These are phyloP conservation scores for Claviceps pazoutovae DNA, from an alignment of 2,329 filamentous ascomycete species.

Conservation along the genomic window DNA sequence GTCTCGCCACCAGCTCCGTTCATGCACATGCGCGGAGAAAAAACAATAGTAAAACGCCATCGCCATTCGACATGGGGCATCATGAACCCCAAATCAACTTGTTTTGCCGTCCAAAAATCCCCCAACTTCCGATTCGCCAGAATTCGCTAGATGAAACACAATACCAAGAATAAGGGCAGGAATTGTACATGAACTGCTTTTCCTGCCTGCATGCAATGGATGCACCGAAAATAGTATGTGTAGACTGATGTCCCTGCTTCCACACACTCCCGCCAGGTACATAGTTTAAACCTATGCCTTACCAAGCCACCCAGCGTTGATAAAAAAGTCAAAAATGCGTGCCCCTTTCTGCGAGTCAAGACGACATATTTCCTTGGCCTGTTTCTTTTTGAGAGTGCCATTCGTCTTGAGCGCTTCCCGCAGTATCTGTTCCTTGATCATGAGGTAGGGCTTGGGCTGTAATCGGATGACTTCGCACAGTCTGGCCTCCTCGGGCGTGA, in stretches of 20 bases:
- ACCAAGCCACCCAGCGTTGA: conserved; percentile 81
- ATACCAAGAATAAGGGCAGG: background rate
- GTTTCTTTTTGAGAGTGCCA: conserved; percentile 84
- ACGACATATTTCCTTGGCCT: conserved; percentile 71
- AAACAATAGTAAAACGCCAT: background rate
- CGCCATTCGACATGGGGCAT: background rate
- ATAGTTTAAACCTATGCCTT: conserved; percentile 47
- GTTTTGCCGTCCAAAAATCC: background rate
- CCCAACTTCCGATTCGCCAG: background rate
- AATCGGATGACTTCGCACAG: conserved; percentile 73
- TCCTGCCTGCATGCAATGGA: no score
- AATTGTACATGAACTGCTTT: no score
- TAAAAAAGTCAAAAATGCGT: conserved; percentile 87
- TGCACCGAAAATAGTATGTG: background rate
- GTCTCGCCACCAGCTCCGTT: conserved; percentile 1
- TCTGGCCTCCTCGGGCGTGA: conserved; percentile 72
- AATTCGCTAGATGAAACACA: background rate
- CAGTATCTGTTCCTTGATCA: conserved; percentile 85
- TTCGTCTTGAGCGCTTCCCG: conserved; percentile 83
- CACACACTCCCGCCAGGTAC: background rate
- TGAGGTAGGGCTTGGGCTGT: conserved; percentile 87
- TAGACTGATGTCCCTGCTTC: background rate
- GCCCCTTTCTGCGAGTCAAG: conserved; percentile 77
- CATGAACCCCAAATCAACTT: background rate
- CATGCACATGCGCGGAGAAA: background rate